These are phyloP conservation scores for Sclerotiophoma versabilis DNA, from an alignment of 2,329 filamentous ascomycete genomes.

Conservation along the genomic window DNA sequence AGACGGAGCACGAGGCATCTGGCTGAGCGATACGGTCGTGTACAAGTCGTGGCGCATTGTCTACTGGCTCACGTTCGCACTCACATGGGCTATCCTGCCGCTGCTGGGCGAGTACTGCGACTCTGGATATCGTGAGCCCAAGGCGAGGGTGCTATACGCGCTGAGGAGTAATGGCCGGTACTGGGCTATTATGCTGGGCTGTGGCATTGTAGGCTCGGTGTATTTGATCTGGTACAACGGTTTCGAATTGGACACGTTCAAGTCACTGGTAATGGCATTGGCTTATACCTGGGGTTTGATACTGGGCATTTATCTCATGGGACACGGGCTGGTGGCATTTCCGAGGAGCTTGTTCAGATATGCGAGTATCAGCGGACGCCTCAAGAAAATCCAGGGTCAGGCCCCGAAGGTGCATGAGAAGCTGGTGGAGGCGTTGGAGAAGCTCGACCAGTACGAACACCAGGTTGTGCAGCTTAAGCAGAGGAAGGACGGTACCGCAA, in stretches of 20 bases:
- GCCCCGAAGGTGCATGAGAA: slow-evolving; percentile 87
- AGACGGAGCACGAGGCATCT: slow-evolving; percentile 78
- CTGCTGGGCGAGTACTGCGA: slow-evolving; percentile 94
- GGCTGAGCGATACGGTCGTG: slow-evolving; percentile 79
- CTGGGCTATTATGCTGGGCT: slow-evolving; percentile 78
- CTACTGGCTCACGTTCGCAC: slow-evolving; percentile 94
- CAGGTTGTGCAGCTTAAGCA: slow-evolving; percentile 81
- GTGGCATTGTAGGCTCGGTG: slow-evolving; percentile 73
- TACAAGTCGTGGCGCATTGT: slow-evolving; percentile 92
- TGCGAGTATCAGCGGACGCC: slow-evolving; percentile 74
- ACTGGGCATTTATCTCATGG: slow-evolving; percentile 96
- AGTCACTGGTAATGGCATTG: slow-evolving; percentile 87
- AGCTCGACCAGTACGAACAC: slow-evolving; percentile 79
- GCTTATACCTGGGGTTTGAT: slow-evolving; percentile 93
- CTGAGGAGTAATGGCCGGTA: slow-evolving; percentile 88
- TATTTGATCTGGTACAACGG: slow-evolving; percentile 85
- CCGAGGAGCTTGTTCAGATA: slow-evolving; percentile 81
- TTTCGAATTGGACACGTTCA: slow-evolving; percentile 74
- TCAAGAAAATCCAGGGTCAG: slow-evolving; percentile 77
- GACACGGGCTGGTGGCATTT: slow-evolving; percentile 91
- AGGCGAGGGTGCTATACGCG: slow-evolving; percentile 81
- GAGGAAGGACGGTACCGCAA: slow-evolving; percentile 79
- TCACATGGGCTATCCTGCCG: slow-evolving; percentile 95
- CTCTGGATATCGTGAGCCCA: slow-evolving; percentile 87
- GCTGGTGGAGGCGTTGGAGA: slow-evolving; percentile 81